Evolutionary conservation across 306 rosid species (phyloP), one percentile per base, ranked within the genome.

Genomic region (Inga oerstediana): DNA sequence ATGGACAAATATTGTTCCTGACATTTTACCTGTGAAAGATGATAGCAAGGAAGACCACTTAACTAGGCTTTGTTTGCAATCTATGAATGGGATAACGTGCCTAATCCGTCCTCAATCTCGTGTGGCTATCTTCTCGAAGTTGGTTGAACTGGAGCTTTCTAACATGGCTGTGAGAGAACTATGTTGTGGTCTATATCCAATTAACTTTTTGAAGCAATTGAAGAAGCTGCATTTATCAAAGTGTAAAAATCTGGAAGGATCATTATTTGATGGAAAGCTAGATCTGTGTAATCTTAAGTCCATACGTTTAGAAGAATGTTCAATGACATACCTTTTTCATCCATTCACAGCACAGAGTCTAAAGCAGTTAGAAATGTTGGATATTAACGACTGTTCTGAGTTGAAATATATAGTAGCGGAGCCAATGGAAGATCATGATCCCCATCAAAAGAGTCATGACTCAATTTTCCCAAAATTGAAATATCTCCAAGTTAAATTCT

Each of bases 211-310:
- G 0, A 70, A 70, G 32, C 32, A 20, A 41, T 17, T 70, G 13
- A 2, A 70, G 75, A 43, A 1, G 2, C 1, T 70, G 11, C 0
- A 0, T 0, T 10, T 81, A 41, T 0, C 0, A 0, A 0, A 0
- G 0, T 85, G 88, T 43, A 30, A 48, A 20, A 7, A 22, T 10
- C 17, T 81, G 27, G 35, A 70, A 39, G 0, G 10, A 10, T 4
- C 10, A 0, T 39, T 70, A 70, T 11, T 70, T 14, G 5, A 20
- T 46, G 52, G 17, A 17, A 70, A 70, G 17, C 9, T 70, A 41
- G 34, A 43, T 1, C 0, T 70, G 16, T 24, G 1, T 70, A 70
- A 70, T 8, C 51, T 70, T 10, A 9, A 43, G 34, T 70, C 52
- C 3, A 70, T 70, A 19, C 0, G 1, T 27, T 27, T 27, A 27